Base-by-base conservation (phyloP, 208 protist genomes). In the Leishmania aethiopica region DNA sequence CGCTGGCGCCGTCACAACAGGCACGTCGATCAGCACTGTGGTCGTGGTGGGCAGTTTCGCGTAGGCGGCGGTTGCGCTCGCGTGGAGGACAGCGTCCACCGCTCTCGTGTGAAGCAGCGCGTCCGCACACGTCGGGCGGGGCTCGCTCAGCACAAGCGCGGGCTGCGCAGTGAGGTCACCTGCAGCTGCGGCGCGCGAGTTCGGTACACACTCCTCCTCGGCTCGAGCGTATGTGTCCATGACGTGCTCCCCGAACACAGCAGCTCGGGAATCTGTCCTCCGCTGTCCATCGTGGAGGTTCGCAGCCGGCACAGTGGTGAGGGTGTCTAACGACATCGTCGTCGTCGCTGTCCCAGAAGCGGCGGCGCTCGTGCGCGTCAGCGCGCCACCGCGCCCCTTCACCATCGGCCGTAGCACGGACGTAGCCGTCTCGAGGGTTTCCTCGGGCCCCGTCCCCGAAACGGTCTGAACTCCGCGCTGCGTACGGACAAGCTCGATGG, bases 321-420 rank as follows among this genome's bases (percentile, higher is more conserved):
- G 35, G 1, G 25, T 51, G 75, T 78, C 37, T 37, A n/a, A 37
- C 32, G 75, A 67, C 32, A 35, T 17, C 35, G 53, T 66, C 10
- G 35, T 32, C 11, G 57, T 53, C 10, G 75, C 57, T 49, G 57
- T 10, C 22, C 32, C 19, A 35, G 57, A 62, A n/a, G 35, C 1
- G 4, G 32, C 7, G 13, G 35, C 75, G 37, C 53, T 67, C 11
- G 57, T n/a, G 32, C 35, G 53, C 35, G 73, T 49, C 22, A 40
- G 49, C 22, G 57, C n/a, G 57, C 57, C 51, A 11, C 40, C 8
- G 13, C 75, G 53, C 3, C 75, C 0, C 15, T 7, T 66, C 15
- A 79, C 67, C 82, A 86, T 86, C 0, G 78, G 82, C 6, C 78
- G 82, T 47, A 86, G 60, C 49, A 79, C 77, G 3, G 73, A 75